Base-by-base conservation (phyloP, 2,329 filamentous ascomycete genomes). In the Shiraia sp. region DNA sequence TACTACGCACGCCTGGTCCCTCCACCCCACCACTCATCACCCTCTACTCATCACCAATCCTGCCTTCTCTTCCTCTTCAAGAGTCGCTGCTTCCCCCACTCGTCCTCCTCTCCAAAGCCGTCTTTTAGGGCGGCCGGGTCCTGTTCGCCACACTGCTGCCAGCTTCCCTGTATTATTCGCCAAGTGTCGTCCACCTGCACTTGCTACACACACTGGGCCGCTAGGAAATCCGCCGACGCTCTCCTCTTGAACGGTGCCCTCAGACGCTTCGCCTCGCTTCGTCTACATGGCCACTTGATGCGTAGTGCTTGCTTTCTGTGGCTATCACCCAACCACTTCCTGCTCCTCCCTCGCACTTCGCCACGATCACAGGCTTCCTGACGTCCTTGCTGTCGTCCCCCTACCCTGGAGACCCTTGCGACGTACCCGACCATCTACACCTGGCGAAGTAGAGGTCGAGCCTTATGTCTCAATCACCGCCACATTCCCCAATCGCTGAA, bases 401-500 rank as follows among this genome's bases (percentile, higher is more conserved):
- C 16, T 10, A 2, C 17, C 16, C 7, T n/a, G 16, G n/a, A 6
- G 16, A 32, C 38, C 38, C 40, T 30, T 33, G 38, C 38, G 16
- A 10, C 27, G 17, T 32, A 23, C 42, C n/a, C 23, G 24, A 40
- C 14, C 36, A 39, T 45, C 32, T 24, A 41, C 34, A 13, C 36
- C 33, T 24, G 22, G n/a, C 13, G 13, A 17, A 17, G 24, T 32
- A 15, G 35, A 28, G 43, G 33, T 32, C 43, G 34, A 10, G 17
- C 32, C 32, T 38, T 51, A 65, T 66, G 61, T 55, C 60, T 57
- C 51, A 59, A 59, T 32, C 55, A 57, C 43, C 51, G 23, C 27
- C 33, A 12, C 49, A 56, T 27, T 34, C 45, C 13, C 35, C 47
- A 17, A 34, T 53, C 36, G 32, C 33, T 40, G 43, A 53, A 23